These are phyloP conservation scores for Sphaerostilbella broomeana DNA, from an alignment of 2,329 filamentous ascomycete genomes.

Conservation along the genomic window DNA sequence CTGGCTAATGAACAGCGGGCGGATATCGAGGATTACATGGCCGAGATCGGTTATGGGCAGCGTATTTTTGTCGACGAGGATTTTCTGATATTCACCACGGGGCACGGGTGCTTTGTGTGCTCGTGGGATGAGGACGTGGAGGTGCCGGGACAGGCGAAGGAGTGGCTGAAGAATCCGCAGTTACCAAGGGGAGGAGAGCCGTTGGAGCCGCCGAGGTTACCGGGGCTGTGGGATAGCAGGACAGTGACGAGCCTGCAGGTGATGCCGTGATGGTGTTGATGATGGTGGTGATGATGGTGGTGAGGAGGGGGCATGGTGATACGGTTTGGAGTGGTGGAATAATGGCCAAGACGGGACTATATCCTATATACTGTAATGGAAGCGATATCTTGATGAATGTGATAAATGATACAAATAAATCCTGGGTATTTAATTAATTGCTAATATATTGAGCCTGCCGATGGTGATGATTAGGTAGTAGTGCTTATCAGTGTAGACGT, in stretches of 20 bases:
- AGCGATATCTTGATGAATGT: neutral
- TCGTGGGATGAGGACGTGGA: slow-evolving; percentile 6
- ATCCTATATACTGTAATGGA: no score
- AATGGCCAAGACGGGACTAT: no score
- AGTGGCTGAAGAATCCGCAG: slow-evolving; percentile 3
- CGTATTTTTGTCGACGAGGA: slow-evolving; percentile 11
- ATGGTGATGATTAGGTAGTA: no score
- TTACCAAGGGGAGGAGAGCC: slow-evolving; percentile 6
- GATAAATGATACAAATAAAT: neutral
- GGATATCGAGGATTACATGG: slow-evolving; percentile 5
- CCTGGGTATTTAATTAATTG: neutral
- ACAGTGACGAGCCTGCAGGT: slow-evolving; percentile 8
- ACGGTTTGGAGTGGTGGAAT: no score
- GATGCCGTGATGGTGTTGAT: neutral
- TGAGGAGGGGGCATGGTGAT: neutral
- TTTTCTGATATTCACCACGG: slow-evolving; percentile 12
- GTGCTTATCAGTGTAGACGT: no score
- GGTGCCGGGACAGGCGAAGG: slow-evolving; percentile 3
- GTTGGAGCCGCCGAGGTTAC: slow-evolving; percentile 11
- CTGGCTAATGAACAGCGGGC: neutral
- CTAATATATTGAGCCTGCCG: no score
- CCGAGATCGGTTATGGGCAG: slow-evolving; percentile 7
- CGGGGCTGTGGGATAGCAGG: slow-evolving; percentile 9
- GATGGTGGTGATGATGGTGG: neutral
- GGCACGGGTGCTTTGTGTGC: slow-evolving; percentile 9